These are phyloP conservation scores for Amanita pallidorosea DNA, from an alignment of 768 basidiomycete genomes.

Conservation along the genomic window DNA sequence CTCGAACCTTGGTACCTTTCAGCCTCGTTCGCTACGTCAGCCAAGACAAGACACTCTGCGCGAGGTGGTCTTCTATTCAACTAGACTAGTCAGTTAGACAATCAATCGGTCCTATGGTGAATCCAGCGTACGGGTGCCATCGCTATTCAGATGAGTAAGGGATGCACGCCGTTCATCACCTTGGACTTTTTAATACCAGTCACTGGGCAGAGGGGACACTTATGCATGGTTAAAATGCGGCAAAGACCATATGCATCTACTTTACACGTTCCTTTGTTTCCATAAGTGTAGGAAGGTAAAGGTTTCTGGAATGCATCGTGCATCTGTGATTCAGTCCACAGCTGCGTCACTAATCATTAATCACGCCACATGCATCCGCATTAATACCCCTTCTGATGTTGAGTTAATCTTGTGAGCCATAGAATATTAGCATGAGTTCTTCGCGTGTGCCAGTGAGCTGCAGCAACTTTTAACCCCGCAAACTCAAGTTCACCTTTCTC, in stretches of 20 bases:
- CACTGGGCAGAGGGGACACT: conserved; percentile 3
- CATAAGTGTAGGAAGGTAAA: neutral
- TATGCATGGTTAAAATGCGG: conserved; percentile 5
- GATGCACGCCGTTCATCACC: neutral
- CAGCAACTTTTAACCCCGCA: too few relatives aligned
- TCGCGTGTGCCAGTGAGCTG: neutral
- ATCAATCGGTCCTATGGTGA: neutral
- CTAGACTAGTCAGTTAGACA: conserved; percentile 3
- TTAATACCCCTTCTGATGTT: neutral
- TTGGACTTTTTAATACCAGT: neutral
- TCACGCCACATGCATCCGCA: neutral
- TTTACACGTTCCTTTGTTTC: conserved; percentile 3
- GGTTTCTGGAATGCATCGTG: neutral
- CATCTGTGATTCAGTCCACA: neutral
- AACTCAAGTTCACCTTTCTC: too few relatives aligned
- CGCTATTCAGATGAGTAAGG: neutral
- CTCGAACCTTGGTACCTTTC: conserved; percentile 76
- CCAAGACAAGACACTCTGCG: conserved; percentile 45
- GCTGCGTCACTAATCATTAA: neutral
- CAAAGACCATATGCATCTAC: neutral
- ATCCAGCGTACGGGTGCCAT: conserved; percentile 10
- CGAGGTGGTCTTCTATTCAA: conserved; percentile 12
- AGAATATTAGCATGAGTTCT: neutral
- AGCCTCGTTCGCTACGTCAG: conserved; percentile 80
- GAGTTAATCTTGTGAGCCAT: neutral